Evolutionary conservation across 2,329 filamentous ascomycete genomes (phyloP), one percentile per base, ranked within the genome.

Genomic region (Monosporascus sp.): DNA sequence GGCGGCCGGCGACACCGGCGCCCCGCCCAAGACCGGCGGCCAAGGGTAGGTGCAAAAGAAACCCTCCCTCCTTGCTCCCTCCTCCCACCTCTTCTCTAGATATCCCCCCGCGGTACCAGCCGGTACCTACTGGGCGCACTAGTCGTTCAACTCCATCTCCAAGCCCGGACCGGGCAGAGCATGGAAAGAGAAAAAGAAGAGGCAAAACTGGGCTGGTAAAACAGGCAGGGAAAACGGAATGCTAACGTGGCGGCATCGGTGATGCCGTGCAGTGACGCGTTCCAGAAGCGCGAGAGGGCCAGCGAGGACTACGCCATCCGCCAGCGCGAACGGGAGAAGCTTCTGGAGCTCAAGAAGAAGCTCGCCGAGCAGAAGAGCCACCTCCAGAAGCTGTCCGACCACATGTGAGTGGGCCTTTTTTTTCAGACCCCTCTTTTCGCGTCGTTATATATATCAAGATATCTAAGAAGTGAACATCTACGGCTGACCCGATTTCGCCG

Each of bases 311-410:
- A 83, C 64, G 89, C 88, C 75, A 91, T 99, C 75, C 84, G 85
- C 67, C 78, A 88, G 77, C 89, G 91, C 70, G 94, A 97, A 82
- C 84, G 85, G 76, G 86, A 92, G 77, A 97, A 96, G 90, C 87
- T 97, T 58, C 64, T 81, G 50, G 82, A 83, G 70, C 85, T 96
- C 65, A 87, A 83, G 74, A 79, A 81, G 76, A 85, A 83, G 78
- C 81, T 97, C 60, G 67, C 73, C 58, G 85, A 89, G 73, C 90
- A 96, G 78, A 84, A 89, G 72, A 76, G 85, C 62, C 90, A 96
- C 77, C 83, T 97, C 61, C 79, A 93, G 69, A 87, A 92, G 71
- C 84, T 97, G 58, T 86, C 90, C 66, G 82, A 88, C 67, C 89
- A 95, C 81, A 91, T 96, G 90, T 94, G 75, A 69, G 87, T 75